Evolutionary conservation across 192 early-diverging fungal species (phyloP).

Genomic region (Chytriomyces confervae): DNA sequence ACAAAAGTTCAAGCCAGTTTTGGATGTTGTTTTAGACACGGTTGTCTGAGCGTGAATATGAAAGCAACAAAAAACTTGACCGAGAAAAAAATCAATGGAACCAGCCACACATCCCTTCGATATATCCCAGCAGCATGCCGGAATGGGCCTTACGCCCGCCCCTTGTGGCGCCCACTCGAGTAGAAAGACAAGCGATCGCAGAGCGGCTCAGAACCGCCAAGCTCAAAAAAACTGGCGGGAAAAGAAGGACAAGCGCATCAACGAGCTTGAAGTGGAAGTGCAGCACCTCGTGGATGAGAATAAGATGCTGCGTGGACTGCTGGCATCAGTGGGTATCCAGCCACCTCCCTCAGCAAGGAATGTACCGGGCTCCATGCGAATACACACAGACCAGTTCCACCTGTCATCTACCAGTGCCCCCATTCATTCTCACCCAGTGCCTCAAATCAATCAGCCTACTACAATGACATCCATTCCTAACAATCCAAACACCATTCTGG

Average conservation of each 20-base stretch:
- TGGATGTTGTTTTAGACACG: not conserved
- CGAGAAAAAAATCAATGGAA: no score
- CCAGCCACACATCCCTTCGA: no score
- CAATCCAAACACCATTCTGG: not conserved
- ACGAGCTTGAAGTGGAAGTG: constrained; percentile 11
- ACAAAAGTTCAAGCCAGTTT: not conserved
- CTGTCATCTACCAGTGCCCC: not conserved
- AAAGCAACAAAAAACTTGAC: no score
- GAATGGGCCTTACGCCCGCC: no score
- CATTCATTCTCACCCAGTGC: not conserved
- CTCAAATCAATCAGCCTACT: not conserved
- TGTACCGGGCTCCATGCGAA: no score
- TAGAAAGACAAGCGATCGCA: not conserved
- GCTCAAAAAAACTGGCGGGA: not conserved
- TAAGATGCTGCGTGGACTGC: not conserved
- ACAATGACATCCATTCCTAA: not conserved
- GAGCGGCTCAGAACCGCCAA: not conserved
- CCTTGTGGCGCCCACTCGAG: no score
- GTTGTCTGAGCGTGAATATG: no score
- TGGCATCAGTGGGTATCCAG: not conserved
- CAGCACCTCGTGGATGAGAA: not conserved
- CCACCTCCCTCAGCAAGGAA: not conserved
- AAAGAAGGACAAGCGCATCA: constrained; percentile 17
- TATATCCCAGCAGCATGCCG: no score
- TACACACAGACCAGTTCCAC: not conserved